Base-by-base conservation (phyloP, 2,329 filamentous ascomycete species). In the Endothia cerciana region DNA sequence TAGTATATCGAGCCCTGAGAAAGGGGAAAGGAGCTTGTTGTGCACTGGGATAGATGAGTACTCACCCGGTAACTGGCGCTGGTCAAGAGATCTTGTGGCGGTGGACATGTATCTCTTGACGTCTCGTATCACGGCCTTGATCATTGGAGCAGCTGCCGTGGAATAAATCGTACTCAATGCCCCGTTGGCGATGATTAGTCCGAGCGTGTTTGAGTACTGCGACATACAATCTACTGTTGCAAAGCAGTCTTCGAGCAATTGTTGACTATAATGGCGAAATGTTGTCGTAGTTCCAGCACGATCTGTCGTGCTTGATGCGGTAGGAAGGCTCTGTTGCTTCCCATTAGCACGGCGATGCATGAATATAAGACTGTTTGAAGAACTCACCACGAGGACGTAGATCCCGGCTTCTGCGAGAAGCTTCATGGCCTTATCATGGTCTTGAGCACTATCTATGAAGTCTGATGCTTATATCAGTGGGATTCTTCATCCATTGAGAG, bases 121-220 rank as follows among this genome's bases (percentile, higher is more conserved):
- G 47, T 75, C 73, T 36, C 74, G 69, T 19, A 70, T 69, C 13
- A 73, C 55, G 47, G 73, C 71, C 38, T 72, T 70, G 51, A 74
- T 60, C 17, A 72, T 60, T 30, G 66, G 65, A 4, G 71, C 74
- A 0, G 62, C 60, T 25, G n/a, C 22, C 0, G 70, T 70, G 19
- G 57, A 57, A 15, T 25, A 47, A 15, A 51, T 17, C 10, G 62
- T 62, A 62, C 65, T 69, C 41, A 74, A 66, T 38, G 67, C 62
- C 17, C 70, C 68, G 43, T 70, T 69, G 28, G 71, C 70, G 15
- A 71, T 64, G 41, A 73, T 49, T 13, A 74, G 49, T 15, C 74
- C 74, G 0, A 76, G 68, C 1, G 72, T 73, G 65, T 76, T 76
- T 47, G 65, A 30, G 58, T 75, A 75, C 10, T 61, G 65, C 3